Conservation (phyloP, 1,284 basidiomycete genomes). For the Austroboletus novae-zelandiae region DNA sequence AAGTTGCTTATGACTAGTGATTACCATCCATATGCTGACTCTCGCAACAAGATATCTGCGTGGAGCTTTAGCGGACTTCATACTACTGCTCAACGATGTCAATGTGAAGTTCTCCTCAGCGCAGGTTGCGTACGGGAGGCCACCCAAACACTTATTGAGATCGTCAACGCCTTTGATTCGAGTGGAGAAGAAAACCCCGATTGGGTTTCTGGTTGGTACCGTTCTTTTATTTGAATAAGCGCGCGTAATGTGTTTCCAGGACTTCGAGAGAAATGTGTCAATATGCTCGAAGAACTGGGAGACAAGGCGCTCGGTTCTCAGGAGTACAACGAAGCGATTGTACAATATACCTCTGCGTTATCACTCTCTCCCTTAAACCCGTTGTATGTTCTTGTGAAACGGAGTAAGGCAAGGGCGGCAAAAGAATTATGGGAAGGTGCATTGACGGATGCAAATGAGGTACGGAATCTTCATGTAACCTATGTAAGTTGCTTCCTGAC, state of each 20-base stretch:
- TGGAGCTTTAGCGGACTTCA: neutral
- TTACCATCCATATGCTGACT: too few relatives aligned
- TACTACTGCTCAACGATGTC: neutral
- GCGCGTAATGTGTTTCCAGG: neutral
- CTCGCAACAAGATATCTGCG: too few relatives aligned
- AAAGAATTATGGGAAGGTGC: slow-evolving; percentile 2
- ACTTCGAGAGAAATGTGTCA: slow-evolving; percentile 1
- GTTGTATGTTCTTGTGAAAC: slow-evolving; percentile 1
- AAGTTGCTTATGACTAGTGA: neutral
- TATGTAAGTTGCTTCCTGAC: neutral
- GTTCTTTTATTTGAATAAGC: neutral
- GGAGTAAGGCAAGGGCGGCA: slow-evolving; percentile 3
- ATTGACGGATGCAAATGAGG: slow-evolving; percentile 8
- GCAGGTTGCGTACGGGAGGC: neutral
- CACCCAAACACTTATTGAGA: neutral
- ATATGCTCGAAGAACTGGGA: neutral
- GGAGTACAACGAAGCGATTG: neutral
- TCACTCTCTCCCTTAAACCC: slow-evolving; percentile 1
- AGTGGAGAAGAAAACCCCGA: neutral
- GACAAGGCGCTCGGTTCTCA: neutral
- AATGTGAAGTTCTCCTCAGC: neutral
- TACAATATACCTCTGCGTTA: slow-evolving; percentile 2
- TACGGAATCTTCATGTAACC: neutral
- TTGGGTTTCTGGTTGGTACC: neutral
- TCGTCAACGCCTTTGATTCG: neutral